A percentile compares a stretch with the other conserved stretches of the same genome.
These are phyloP conservation scores for Diversispora eburnea DNA, from an alignment of 192 early-diverging fungal genomes.

Conservation along the genomic window DNA sequence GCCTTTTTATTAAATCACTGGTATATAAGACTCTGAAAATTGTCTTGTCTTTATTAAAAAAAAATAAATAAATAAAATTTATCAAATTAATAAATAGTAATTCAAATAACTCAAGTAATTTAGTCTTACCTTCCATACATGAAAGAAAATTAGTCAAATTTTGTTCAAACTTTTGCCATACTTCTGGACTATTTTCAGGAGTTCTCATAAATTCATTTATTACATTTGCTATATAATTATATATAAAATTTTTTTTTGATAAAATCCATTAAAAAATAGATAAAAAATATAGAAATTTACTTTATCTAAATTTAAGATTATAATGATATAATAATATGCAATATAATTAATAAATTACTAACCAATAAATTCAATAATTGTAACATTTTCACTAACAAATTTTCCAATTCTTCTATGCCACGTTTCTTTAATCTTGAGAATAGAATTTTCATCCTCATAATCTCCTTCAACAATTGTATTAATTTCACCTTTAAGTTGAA, in stretches of 20 bases:
- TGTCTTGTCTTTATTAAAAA: background rate
- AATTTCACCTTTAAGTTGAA: background rate
- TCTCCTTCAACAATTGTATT: background rate
- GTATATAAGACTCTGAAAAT: slow-evolving; percentile 1
- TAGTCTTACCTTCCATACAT: background rate
- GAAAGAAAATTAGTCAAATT: background rate
- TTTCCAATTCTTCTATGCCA: background rate
- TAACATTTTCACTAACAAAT: background rate
- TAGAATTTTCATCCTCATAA: background rate
- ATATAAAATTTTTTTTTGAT: background rate
- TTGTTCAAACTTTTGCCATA: background rate
- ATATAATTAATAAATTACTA: background rate
- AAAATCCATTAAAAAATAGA: background rate
- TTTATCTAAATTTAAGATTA: background rate
- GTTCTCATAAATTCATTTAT: background rate
- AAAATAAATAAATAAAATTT: background rate
- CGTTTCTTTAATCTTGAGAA: background rate
- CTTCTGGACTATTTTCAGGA: background rate
- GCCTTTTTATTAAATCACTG: background rate
- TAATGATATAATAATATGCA: no score
- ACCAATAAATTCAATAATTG: background rate
- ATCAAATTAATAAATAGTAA: background rate
- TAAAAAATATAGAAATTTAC: background rate
- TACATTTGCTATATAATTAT: background rate
- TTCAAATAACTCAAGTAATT: background rate